Percentiles rank a stretch among this genome's conserved stretches.
Evolutionary conservation across 2,329 filamentous ascomycete genomes (phyloP).

Genomic region (Penicillium sp.): DNA sequence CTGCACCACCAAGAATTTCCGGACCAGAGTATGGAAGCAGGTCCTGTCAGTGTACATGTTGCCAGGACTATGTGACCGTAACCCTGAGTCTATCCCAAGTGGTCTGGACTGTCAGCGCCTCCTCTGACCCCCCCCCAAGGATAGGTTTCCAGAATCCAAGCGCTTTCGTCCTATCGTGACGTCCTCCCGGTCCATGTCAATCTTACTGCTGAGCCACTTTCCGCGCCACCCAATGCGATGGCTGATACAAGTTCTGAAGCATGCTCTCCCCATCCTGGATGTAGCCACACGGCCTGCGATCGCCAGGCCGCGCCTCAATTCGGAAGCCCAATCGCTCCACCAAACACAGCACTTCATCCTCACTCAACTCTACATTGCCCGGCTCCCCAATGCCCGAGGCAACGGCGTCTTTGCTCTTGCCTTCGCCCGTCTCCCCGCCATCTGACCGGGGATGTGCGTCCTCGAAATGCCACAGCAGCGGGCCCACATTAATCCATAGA

Average conservation of each 20-base stretch:
- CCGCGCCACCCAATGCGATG: slow-evolving; percentile 82
- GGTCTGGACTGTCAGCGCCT: background rate
- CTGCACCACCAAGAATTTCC: too few species aligned
- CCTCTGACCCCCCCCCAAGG: slow-evolving; percentile 7
- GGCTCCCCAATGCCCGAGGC: slow-evolving; percentile 77
- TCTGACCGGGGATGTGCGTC: slow-evolving; percentile 51
- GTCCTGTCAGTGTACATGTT: background rate
- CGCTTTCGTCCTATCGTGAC: background rate
- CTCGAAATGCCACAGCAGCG: slow-evolving; percentile 94
- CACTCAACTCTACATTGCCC: slow-evolving; percentile 84
- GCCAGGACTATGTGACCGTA: background rate
- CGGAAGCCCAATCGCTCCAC: slow-evolving; percentile 76
- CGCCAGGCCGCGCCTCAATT: slow-evolving; percentile 66
- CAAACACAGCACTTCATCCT: slow-evolving; percentile 82
- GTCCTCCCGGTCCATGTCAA: background rate
- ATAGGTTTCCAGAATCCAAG: background rate
- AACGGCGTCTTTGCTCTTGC: slow-evolving; percentile 30
- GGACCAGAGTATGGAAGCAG: background rate
- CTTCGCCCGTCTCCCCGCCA: slow-evolving; percentile 22
- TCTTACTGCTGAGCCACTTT: slow-evolving; percentile 53
- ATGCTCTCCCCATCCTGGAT: slow-evolving; percentile 85
- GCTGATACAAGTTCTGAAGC: slow-evolving; percentile 79
- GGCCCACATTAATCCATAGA: slow-evolving; percentile 85
- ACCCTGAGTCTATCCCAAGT: background rate
- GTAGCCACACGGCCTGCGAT: slow-evolving; percentile 68